Conservation (phyloP, 352 stramenopile genomes). For the Pythium aphanidermatum region DNA sequence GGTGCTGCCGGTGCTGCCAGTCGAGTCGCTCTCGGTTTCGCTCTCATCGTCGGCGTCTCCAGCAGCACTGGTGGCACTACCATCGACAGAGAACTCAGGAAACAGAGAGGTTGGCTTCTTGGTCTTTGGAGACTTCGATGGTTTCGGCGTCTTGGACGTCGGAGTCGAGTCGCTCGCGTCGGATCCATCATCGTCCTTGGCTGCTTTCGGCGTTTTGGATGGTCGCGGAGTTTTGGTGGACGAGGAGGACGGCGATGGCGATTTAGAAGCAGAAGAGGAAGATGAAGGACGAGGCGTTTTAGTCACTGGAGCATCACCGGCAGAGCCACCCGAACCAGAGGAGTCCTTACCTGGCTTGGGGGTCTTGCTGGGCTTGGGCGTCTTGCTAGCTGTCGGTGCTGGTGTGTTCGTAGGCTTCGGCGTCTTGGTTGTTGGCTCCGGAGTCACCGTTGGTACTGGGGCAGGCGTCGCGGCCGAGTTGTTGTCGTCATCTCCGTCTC, state of each 20-base stretch:
- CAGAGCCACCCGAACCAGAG: no score
- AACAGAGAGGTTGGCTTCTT: not conserved
- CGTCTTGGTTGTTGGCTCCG: not conserved
- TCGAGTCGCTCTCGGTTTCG: not conserved
- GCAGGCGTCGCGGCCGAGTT: not conserved
- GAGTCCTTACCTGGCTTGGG: conserved; percentile 13
- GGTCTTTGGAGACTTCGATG: conserved; percentile 1
- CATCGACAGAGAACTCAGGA: no score
- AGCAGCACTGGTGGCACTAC: not conserved
- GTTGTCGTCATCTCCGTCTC: not conserved
- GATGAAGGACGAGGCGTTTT: no score
- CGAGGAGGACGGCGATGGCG: no score
- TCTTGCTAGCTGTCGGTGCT: not conserved
- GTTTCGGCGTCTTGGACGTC: not conserved
- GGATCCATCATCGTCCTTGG: not conserved
- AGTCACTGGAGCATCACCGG: no score
- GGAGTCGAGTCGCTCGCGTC: not conserved
- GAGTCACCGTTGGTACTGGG: not conserved
- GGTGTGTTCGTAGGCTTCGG: not conserved
- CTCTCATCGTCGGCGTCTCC: not conserved
- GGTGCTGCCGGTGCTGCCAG: not conserved
- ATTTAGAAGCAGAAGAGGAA: no score
- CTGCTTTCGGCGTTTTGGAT: conserved; percentile 2
- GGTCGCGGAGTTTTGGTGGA: no score
- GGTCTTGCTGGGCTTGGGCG: conserved; percentile 3